Evolutionary conservation across 495 filamentous ascomycete genomes (phyloP).

Genomic region (Aspergillus asperescens): DNA sequence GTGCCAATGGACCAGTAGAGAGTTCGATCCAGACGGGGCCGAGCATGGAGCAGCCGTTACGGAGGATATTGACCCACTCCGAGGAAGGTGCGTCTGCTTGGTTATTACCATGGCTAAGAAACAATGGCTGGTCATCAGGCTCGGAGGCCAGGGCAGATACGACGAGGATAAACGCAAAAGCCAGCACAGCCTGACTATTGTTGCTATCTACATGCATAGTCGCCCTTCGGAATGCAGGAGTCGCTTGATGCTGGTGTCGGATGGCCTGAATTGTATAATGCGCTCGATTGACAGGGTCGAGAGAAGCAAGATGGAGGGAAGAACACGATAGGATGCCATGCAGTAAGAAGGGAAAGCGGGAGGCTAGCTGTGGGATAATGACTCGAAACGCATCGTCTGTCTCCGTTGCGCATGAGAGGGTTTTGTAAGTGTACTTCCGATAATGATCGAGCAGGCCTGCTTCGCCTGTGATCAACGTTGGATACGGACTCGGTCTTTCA

Average conservation of each 20-base stretch:
- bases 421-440: conserved; percentile 16
- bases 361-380: conserved; percentile 21
- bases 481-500: not conserved
- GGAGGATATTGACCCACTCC: conserved; percentile 7
- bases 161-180: conserved; percentile 33
- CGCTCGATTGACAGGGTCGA: conserved; percentile 10
- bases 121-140: not conserved
- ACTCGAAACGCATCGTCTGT: conserved; percentile 19
- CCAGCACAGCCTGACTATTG: conserved; percentile 34
- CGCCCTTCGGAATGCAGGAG: conserved; percentile 29
- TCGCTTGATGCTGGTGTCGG: conserved; percentile 26
- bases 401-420: conserved; percentile 1
- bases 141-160: conserved; percentile 11
- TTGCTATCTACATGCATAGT: conserved; percentile 18
- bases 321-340: conserved; percentile 35
- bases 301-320: conserved; percentile 26
- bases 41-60: conserved; percentile 11
- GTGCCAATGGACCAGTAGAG: not conserved
- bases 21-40: not conserved
- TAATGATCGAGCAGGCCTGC: conserved; percentile 18
- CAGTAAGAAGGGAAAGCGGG: conserved; percentile 24
- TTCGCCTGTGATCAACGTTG: conserved; percentile 13
- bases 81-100: not conserved
- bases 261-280: conserved; percentile 21
- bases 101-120: not conserved